phyloP scores from a whole-genome alignment of 176 grass and related monocot genomes.

The maize (Zea mays) region Zm-B73-REFERENCE-NAM-5.0 NC_050101.1:164956501-164957000 shows the following conservation, averaged over 20 bases:
- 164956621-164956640: conserved; percentile 16
- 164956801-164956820: background rate
- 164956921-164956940: background rate
- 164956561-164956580: conserved; percentile 16
- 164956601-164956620: conserved; percentile 1
- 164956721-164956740: background rate
- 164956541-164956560: no score
- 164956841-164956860: background rate
- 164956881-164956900: background rate
- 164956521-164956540: background rate
- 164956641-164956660: background rate
- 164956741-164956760: background rate
- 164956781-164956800: background rate
- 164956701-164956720: background rate
- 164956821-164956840: no score
- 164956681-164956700: background rate
- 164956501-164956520: background rate
- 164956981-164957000: background rate
- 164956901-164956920: background rate
- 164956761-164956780: background rate
- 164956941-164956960: background rate
- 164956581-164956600: conserved; percentile 19
- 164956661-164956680: background rate
- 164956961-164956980: background rate
- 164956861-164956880: background rate